Conservation (phyloP, 306 rosid genomes). For the Aeschynomene evenia region DNA sequence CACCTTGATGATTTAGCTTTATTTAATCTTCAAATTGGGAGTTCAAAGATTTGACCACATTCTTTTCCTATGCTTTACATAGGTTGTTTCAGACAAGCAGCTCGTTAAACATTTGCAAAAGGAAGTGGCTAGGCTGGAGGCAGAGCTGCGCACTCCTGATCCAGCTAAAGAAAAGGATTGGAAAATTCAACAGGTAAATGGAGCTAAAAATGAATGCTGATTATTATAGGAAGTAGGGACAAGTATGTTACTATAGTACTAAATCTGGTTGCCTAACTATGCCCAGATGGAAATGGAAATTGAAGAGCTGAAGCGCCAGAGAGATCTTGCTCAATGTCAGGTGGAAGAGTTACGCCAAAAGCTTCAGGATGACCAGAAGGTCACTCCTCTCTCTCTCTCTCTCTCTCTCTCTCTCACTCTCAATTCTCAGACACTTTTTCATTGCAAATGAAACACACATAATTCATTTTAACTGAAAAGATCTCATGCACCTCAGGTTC, state of each 20-base stretch:
- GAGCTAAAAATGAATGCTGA: background rate
- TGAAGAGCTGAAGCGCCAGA: conserved; percentile 82
- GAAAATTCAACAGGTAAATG: conserved; percentile 91
- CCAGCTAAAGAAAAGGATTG: conserved; percentile 77
- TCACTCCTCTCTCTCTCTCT: conserved; percentile 22
- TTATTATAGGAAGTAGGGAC: background rate
- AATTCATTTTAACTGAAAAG: conserved; percentile 22
- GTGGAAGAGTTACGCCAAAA: conserved; percentile 80
- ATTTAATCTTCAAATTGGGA: background rate
- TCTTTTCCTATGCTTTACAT: background rate
- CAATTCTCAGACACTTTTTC: background rate
- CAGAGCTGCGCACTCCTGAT: conserved; percentile 90
- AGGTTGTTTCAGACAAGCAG: conserved; percentile 97
- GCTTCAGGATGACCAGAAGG: conserved; percentile 82
- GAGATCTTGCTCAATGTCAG: conserved; percentile 86
- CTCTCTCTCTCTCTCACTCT: background rate
- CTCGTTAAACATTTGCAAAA: conserved; percentile 93
- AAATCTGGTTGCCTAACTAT: conserved; percentile 21
- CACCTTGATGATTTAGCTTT: background rate
- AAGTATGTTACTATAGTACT: conserved; percentile 17
- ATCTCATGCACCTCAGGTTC: conserved; percentile 46
- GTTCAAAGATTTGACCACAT: background rate
- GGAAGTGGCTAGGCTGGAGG: conserved; percentile 98
- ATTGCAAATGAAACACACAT: background rate
- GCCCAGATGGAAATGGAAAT: conserved; percentile 97